Evolutionary conservation across 1,284 basidiomycete species (phyloP), one percentile per base, ranked within the genome.

Genomic region (Tilletia walkeri): DNA sequence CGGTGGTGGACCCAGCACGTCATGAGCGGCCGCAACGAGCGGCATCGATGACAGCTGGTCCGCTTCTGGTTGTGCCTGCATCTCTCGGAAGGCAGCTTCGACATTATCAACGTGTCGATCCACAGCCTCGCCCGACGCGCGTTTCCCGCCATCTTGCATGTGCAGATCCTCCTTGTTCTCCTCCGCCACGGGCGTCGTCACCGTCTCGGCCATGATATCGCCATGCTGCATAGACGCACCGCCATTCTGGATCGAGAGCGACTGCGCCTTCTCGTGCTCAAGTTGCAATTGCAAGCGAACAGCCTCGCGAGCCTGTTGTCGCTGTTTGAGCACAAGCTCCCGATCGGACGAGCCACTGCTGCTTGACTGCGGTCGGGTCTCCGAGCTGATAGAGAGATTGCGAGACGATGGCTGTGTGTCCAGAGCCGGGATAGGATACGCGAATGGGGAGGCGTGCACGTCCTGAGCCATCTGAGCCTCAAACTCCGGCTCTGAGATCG

Each of bases 271-370:
- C 20, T 53, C 50, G 6, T 53, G 18, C 50, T 53, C 50, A 18
- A 9, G 50, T 24, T 53, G 50, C 4, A 24, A 18, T 24, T 24
- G 50, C 50, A 45, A 45, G 1, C 41, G 41, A 9, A 53, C 20
- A 18, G 20, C 50, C 50, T 53, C 50, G 4, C 50, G 50, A 9
- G 50, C 50, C 50, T 53, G 50, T 53, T 53, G 16, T 7, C 50
- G 50, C 50, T 53, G 50, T 18, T n/a, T 53, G 50, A 53, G 50
- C 18, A 53, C 50, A 53, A 53, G 50, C 20, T 53, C 50, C 2
- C 50, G 50, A 53, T 53, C 50, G 10, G 50, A 53, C 2, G 47
- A 48, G 10, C 47, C 47, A 30, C 24, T 30, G 24, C 14, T 14
- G 41, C 9, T 14, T 45, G 41, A 45, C 41, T 14, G 6, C 14